Evolutionary conservation across 2,329 filamentous ascomycete species (phyloP).

Genomic region (Trichoderma arundinaceum): DNA sequence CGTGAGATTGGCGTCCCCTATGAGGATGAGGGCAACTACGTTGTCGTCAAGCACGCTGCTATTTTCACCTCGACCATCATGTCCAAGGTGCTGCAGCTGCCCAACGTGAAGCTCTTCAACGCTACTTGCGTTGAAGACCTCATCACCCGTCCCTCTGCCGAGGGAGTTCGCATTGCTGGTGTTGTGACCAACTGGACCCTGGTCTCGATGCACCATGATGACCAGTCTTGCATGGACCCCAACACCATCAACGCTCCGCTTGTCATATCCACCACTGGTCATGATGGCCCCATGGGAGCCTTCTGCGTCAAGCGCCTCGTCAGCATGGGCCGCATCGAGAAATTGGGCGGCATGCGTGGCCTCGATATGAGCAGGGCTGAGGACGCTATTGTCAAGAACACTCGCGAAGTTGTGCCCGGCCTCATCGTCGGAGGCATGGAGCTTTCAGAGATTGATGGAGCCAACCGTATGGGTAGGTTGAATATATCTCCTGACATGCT

Average conservation of each 20-base stretch:
- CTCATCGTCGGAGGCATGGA: constrained; percentile 96
- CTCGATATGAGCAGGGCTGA: constrained; percentile 92
- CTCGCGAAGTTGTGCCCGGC: constrained; percentile 84
- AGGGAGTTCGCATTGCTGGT: constrained; percentile 74
- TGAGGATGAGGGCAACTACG: constrained; percentile 86
- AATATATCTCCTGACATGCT: rapidly evolving
- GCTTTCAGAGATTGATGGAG: constrained; percentile 85
- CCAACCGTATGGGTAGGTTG: constrained; percentile 80
- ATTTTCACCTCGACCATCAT: constrained; percentile 90
- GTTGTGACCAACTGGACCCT: constrained; percentile 97
- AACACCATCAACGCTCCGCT: constrained; percentile 95
- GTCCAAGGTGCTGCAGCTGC: constrained; percentile 80
- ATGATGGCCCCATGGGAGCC: constrained; percentile 88
- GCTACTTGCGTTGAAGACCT: constrained; percentile 91
- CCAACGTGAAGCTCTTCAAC: constrained; percentile 96
- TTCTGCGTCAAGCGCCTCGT: constrained; percentile 92
- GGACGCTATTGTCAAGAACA: constrained; percentile 91
- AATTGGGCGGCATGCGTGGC: constrained; percentile 89
- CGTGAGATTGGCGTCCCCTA: constrained; percentile 80
- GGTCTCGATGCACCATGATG: constrained; percentile 84
- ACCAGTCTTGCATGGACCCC: constrained; percentile 95
- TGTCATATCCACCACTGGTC: constrained; percentile 87
- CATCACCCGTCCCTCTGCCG: constrained; percentile 73
- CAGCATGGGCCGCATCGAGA: constrained; percentile 81
- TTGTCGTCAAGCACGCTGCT: constrained; percentile 92